A percentile compares a stretch with the other conserved stretches of the same genome.
These are phyloP conservation scores for Trichoderma orchidacearum DNA, from an alignment of 495 filamentous ascomycete species.

Conservation along the genomic window DNA sequence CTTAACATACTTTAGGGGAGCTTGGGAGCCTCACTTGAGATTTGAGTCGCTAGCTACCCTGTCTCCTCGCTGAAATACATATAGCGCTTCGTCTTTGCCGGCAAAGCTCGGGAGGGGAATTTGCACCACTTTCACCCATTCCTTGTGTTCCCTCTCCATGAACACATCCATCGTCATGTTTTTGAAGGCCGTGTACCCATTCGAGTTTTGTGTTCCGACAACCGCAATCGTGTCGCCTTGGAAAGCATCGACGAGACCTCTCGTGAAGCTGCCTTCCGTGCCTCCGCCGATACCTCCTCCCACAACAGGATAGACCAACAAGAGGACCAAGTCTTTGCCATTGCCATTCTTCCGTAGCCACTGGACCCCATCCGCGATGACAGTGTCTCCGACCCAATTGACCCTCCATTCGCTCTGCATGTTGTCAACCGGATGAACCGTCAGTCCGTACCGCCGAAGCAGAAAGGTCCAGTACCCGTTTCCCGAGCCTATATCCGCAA, in stretches of 20 bases:
- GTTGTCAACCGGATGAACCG: conserved; percentile 34
- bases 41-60: conserved; percentile 8
- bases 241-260: conserved; percentile 35
- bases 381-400: conserved; percentile 44
- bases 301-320: conserved; percentile 50
- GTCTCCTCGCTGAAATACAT: conserved; percentile 27
- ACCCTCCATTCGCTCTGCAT: conserved; percentile 39
- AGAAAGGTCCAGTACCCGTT: conserved; percentile 52
- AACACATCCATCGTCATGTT: conserved; percentile 40
- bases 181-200: conserved; percentile 49
- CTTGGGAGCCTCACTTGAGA: background rate
- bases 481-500: conserved; percentile 43
- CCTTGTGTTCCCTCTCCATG: conserved; percentile 29
- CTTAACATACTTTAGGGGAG: too few relatives aligned
- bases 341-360: conserved; percentile 25
- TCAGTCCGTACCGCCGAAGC: conserved; percentile 31
- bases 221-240: conserved; percentile 43
- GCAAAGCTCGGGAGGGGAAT: conserved; percentile 38
- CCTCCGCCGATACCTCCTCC: conserved; percentile 22
- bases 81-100: conserved; percentile 42
- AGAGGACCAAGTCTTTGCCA: conserved; percentile 29
- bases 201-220: conserved; percentile 49
- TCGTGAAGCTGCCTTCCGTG: conserved; percentile 32
- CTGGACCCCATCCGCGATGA: conserved; percentile 28
- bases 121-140: conserved; percentile 28